Base-by-base conservation (phyloP, 495 filamentous ascomycete species). In the Tirmania nivea region DNA sequence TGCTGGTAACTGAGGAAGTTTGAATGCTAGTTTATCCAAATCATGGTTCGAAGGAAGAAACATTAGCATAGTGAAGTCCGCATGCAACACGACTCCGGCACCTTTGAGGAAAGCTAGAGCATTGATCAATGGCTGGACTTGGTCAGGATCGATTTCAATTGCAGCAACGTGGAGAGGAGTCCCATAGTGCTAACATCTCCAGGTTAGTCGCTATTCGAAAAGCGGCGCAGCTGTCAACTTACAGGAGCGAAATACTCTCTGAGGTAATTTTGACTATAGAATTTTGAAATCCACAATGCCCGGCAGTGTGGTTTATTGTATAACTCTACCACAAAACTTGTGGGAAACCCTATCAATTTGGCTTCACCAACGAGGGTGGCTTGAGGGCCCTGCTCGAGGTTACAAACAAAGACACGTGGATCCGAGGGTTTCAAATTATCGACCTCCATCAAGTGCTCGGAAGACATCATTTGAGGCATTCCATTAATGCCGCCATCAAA, bases 261-360 rank as follows among this genome's bases (percentile, higher is more conserved):
- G 66, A 75, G 35, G 70, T 65, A 31, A 61, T 59, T 9, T 60
- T 53, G 9, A 63, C 70, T 56, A 60, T 72, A 2, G 67, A 48
- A 52, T 68, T 51, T 49, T 61, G 63, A 57, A 72, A 75, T 65
- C 69, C 71, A 53, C 71, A 58, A 8, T 19, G 17, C 39, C 39
- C 17, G 39, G 17, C 39, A 45, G 39, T 45, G 39, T 66, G 59
- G 45, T 68, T 59, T 16, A 50, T 56, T 19, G 49, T 56, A 17
- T 55, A 58, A 9, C 16, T 49, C 47, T 51, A 57, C 55, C 20
- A 74, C 55, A 19, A 66, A 59, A 8, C 17, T 25, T 51, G 56
- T 17, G 10, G 37, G 53, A 12, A 71, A 51, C 17, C 71, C 71
- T 54, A 67, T 69, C 11, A 76, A 54, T 19, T 64, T 66, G 25